Percentiles rank a stretch among this genome's conserved stretches.
phyloP scores from a whole-genome alignment of 306 rosid genomes.

The Abrus pulchellus region DNA sequence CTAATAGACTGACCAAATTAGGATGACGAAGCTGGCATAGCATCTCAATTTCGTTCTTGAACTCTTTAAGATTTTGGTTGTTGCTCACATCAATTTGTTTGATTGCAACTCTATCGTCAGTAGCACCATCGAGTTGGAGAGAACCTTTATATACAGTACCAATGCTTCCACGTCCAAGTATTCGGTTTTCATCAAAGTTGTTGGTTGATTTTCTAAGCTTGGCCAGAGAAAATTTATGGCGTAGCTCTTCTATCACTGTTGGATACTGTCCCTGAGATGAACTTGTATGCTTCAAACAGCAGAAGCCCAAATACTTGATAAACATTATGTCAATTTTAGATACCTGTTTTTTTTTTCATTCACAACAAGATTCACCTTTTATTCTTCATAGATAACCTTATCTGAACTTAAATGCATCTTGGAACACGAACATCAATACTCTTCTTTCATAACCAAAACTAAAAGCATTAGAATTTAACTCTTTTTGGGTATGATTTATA shows the following conservation, averaged over 20 bases:
- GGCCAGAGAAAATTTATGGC: background rate
- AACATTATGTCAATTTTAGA: background rate
- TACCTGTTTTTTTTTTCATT: background rate
- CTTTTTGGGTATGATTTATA: background rate
- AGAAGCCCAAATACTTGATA: background rate
- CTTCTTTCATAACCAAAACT: background rate
- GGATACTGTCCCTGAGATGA: background rate
- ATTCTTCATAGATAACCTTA: background rate
- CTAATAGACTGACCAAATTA: conserved; percentile 36
- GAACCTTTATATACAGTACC: background rate
- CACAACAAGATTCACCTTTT: background rate
- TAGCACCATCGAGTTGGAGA: background rate
- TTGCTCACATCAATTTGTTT: background rate
- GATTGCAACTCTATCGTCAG: too few species aligned
- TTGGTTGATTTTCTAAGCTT: background rate
- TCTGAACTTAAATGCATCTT: background rate
- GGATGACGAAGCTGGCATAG: conserved; percentile 45
- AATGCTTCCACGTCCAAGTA: background rate
- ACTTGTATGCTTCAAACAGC: background rate
- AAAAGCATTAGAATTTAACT: background rate
- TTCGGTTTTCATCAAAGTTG: background rate
- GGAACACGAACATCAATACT: background rate
- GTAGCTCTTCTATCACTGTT: background rate
- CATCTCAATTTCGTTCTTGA: conserved; percentile 36
- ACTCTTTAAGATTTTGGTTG: background rate